Evolutionary conservation across 352 stramenopile genomes (phyloP).

Genomic region (Phytophthora pisi): DNA sequence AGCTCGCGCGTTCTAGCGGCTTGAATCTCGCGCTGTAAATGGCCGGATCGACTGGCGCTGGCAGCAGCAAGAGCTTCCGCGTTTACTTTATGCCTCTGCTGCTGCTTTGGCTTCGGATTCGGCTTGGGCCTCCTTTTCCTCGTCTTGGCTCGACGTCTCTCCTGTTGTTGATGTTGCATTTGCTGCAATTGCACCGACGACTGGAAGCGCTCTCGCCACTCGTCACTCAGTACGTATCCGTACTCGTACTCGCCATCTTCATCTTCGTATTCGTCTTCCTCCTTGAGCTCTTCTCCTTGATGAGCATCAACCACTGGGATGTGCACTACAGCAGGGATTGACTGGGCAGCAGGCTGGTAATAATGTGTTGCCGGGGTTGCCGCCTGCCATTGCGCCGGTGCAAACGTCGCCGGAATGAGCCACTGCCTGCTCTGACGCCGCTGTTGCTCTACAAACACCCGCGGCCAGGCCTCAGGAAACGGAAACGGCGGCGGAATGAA

Average conservation of each 20-base stretch:
- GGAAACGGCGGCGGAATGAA: slow-evolving; percentile 81
- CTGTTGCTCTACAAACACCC: slow-evolving; percentile 43
- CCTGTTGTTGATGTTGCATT: slow-evolving; percentile 1
- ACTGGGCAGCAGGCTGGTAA: slow-evolving; percentile 3
- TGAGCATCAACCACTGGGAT: not conserved
- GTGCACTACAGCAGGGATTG: not conserved
- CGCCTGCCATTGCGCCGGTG: not conserved
- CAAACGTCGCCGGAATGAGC: slow-evolving; percentile 49
- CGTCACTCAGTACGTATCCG: slow-evolving; percentile 71
- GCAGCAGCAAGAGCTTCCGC: slow-evolving; percentile 7
- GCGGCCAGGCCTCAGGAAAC: slow-evolving; percentile 72
- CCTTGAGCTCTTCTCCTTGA: not conserved
- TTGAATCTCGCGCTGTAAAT: slow-evolving; percentile 49
- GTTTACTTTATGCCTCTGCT: slow-evolving; percentile 18
- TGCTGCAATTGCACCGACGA: slow-evolving; percentile 28
- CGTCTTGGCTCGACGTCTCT: slow-evolving; percentile 13
- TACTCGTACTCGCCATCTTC: slow-evolving; percentile 66
- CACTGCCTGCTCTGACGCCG: slow-evolving; percentile 40
- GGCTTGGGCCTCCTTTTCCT: slow-evolving; percentile 20
- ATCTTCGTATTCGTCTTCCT: slow-evolving; percentile 5
- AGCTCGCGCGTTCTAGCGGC: slow-evolving; percentile 46
- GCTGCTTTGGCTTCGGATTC: slow-evolving; percentile 19
- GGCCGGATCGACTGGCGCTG: slow-evolving; percentile 32
- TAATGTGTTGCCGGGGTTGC: not conserved
- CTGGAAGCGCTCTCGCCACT: slow-evolving; percentile 65